These are phyloP conservation scores for Paragyromitra xinjiangensis DNA, from an alignment of 495 filamentous ascomycete genomes.

Conservation along the genomic window DNA sequence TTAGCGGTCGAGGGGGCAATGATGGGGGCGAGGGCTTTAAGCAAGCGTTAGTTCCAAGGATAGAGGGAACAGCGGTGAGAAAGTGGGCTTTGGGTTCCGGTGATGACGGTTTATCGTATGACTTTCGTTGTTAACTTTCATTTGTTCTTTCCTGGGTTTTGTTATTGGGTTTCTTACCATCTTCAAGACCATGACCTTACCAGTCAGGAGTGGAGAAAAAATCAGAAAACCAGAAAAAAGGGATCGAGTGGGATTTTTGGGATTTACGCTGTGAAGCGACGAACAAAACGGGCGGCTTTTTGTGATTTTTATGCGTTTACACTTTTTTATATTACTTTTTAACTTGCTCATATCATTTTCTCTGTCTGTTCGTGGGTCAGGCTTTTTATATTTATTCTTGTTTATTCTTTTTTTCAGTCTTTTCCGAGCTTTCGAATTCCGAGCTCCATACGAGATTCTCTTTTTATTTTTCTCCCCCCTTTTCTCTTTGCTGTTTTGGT, in stretches of 20 bases:
- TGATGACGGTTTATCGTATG: slow-evolving; percentile 17
- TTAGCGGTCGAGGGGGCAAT: slow-evolving; percentile 73
- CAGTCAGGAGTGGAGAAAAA: background rate
- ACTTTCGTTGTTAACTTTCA: slow-evolving; percentile 36
- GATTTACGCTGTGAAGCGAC: slow-evolving; percentile 21
- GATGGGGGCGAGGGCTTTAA: slow-evolving; percentile 44
- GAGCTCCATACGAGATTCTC: slow-evolving; percentile 2
- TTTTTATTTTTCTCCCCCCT: slow-evolving; percentile 7
- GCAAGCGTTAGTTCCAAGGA: slow-evolving; percentile 12
- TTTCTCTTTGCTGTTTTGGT: slow-evolving; percentile 19
- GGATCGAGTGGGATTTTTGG: background rate
- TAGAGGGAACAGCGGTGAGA: background rate
- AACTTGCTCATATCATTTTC: slow-evolving; percentile 27
- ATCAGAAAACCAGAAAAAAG: slow-evolving; percentile 23
- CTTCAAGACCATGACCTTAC: slow-evolving; percentile 24
- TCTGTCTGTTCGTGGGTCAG: slow-evolving; percentile 35
- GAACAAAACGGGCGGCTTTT: slow-evolving; percentile 53
- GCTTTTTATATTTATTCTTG: slow-evolving; percentile 24
- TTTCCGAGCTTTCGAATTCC: slow-evolving; percentile 7
- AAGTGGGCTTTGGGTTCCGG: background rate
- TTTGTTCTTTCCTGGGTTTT: slow-evolving; percentile 34
- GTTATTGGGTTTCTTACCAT: slow-evolving; percentile 24
- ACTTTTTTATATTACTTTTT: slow-evolving; percentile 30
- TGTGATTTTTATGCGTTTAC: slow-evolving; percentile 50
- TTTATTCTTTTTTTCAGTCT: slow-evolving; percentile 15